Percentiles rank a stretch among this genome's conserved stretches.
Evolutionary conservation across 192 early-diverging fungal species (phyloP).

Genomic region (Mortierella hygrophila): DNA sequence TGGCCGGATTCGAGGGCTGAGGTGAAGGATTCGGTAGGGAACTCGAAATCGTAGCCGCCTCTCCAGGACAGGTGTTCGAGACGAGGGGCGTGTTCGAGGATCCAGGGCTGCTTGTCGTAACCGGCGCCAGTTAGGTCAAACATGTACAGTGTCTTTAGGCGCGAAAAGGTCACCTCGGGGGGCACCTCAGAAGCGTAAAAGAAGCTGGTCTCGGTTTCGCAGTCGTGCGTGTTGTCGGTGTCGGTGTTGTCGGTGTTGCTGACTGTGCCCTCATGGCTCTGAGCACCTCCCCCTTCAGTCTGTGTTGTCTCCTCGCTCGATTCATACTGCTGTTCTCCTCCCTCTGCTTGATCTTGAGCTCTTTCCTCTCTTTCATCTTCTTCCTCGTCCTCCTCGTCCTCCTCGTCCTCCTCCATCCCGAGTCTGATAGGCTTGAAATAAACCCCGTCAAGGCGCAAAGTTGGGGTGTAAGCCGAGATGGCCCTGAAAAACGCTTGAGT

Average conservation of each 20-base stretch:
- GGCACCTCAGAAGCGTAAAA: background rate
- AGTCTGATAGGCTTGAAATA: background rate
- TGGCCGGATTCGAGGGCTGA: background rate
- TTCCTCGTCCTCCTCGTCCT: background rate
- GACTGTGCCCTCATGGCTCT: background rate
- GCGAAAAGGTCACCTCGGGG: background rate
- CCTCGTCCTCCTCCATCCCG: background rate
- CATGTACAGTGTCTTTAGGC: background rate
- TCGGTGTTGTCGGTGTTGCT: background rate
- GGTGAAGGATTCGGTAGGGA: background rate
- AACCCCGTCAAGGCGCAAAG: background rate
- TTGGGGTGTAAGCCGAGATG: background rate
- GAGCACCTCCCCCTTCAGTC: too few species aligned
- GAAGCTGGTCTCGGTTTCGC: background rate
- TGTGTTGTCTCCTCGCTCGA: background rate
- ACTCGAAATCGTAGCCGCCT: background rate
- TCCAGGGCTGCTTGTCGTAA: background rate
- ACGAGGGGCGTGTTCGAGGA: background rate
- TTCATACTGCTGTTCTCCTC: background rate
- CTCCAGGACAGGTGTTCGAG: background rate
- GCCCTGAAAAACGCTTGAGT: background rate
- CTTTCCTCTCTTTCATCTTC: background rate
- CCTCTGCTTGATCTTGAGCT: background rate
- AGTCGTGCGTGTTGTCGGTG: background rate
- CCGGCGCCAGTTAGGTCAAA: background rate